Conservation (phyloP, 225 moss, liverwort and hornwort species). For the Sphagnum tenellum region DNA sequence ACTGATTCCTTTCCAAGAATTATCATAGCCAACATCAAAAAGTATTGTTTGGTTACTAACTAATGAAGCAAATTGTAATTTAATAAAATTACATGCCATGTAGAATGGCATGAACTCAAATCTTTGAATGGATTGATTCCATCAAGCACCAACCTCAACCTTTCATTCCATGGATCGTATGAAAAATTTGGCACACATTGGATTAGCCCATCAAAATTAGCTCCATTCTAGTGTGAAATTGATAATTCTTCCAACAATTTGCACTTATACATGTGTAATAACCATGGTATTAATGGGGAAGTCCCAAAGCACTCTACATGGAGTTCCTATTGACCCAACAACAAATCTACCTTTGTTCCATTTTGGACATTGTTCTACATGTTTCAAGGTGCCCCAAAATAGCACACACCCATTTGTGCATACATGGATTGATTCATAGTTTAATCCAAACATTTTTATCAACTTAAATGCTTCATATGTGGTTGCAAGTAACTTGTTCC, state of each 20-base stretch:
- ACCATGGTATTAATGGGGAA: not conserved
- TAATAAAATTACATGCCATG: not conserved
- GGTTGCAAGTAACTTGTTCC: not conserved
- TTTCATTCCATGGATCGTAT: not conserved
- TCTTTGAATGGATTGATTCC: not conserved
- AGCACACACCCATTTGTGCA: not conserved
- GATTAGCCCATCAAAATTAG: too few relatives aligned
- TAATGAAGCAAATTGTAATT: constrained; percentile 1
- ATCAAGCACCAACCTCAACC: not conserved
- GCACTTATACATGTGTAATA: not conserved
- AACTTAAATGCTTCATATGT: not conserved
- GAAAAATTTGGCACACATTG: not conserved
- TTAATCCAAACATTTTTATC: not conserved
- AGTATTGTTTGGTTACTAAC: not conserved
- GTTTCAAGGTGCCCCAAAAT: not conserved
- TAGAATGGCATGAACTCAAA: not conserved
- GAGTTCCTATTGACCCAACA: too few relatives aligned
- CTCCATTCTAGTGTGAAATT: not conserved
- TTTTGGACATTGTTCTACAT: not conserved
- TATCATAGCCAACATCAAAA: not conserved
- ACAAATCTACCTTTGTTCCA: not conserved
- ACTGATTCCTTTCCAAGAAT: constrained; percentile 4
- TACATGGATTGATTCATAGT: not conserved
- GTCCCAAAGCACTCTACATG: not conserved
- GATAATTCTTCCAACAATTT: not conserved